phyloP scores from a whole-genome alignment of 305 asterid species.

The Euphrasia arctica region DNA sequence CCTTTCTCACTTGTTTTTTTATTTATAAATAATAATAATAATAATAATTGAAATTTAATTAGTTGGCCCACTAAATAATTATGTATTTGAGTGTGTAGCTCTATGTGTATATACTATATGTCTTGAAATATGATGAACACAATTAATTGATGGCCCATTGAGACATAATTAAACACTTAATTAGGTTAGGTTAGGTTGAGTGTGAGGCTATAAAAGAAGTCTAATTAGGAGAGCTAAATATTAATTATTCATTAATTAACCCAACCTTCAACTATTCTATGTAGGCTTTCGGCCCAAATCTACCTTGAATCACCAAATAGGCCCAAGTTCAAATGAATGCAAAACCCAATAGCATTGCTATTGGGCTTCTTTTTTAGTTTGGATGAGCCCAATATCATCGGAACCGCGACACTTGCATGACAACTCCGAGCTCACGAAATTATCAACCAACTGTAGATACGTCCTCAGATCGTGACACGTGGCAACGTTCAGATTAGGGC shows the following conservation, averaged over 20 bases:
- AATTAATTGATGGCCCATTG: background rate
- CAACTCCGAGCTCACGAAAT: constrained; percentile 64
- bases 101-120: background rate
- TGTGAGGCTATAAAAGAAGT: constrained; percentile 1
- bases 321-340: background rate
- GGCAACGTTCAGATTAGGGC: constrained; percentile 52
- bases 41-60: background rate
- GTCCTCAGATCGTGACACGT: constrained; percentile 77
- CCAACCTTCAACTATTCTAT: background rate
- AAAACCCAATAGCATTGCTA: too few species aligned
- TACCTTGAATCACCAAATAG: background rate
- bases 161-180: background rate
- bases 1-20: constrained; percentile 28
- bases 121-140: background rate
- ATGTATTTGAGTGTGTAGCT: constrained; percentile 9
- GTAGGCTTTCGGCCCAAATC: background rate
- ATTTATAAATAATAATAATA: too few species aligned
- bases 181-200: constrained; percentile 8
- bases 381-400: background rate
- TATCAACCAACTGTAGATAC: constrained; percentile 61
- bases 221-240: background rate
- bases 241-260: too few species aligned
- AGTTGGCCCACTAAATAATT: constrained; percentile 15
- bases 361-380: too few species aligned
- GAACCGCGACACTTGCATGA: constrained; percentile 56